Percentiles rank a stretch among this genome's conserved stretches.
Evolutionary conservation across 768 basidiomycete species (phyloP).

Genomic region (Erythrobasidium yunnanense): DNA sequence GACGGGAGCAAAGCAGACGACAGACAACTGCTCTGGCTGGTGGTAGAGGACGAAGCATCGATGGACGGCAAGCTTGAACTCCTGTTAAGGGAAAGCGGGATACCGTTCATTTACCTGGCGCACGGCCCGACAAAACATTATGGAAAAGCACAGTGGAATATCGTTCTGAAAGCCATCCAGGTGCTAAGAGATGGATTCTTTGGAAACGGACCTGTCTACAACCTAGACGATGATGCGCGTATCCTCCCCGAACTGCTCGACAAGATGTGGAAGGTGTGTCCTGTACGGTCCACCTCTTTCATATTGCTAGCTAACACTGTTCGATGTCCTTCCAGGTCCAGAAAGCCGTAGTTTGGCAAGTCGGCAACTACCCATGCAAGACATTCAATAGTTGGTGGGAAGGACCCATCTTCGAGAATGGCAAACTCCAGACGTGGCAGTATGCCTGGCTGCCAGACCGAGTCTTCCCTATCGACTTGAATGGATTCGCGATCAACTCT

Average conservation of each 20-base stretch:
- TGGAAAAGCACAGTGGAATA: constrained; percentile 25
- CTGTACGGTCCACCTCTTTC: background rate
- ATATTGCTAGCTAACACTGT: background rate
- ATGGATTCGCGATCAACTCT: constrained; percentile 24
- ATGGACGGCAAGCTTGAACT: constrained; percentile 8
- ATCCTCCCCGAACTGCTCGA: constrained; percentile 15
- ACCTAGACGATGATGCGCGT: constrained; percentile 11
- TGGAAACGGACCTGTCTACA: constrained; percentile 18
- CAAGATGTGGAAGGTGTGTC: constrained; percentile 21
- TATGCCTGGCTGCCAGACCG: constrained; percentile 14
- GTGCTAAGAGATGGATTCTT: constrained; percentile 23
- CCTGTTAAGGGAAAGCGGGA: background rate
- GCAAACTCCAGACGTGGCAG: constrained; percentile 10
- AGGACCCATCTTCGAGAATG: constrained; percentile 22
- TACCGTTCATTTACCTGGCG: constrained; percentile 21
- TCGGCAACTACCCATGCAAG: constrained; percentile 11
- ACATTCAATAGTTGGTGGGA: constrained; percentile 22
- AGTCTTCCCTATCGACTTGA: constrained; percentile 24
- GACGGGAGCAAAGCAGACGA: constrained; percentile 13
- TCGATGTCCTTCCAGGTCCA: constrained; percentile 1
- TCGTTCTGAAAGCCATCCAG: constrained; percentile 14
- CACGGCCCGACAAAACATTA: constrained; percentile 18
- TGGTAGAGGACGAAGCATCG: constrained; percentile 15
- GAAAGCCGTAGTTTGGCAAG: constrained; percentile 19
- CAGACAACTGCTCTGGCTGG: constrained; percentile 14